Evolutionary conservation across 768 basidiomycete species (phyloP).

Genomic region (Kwoniella shandongensis): DNA sequence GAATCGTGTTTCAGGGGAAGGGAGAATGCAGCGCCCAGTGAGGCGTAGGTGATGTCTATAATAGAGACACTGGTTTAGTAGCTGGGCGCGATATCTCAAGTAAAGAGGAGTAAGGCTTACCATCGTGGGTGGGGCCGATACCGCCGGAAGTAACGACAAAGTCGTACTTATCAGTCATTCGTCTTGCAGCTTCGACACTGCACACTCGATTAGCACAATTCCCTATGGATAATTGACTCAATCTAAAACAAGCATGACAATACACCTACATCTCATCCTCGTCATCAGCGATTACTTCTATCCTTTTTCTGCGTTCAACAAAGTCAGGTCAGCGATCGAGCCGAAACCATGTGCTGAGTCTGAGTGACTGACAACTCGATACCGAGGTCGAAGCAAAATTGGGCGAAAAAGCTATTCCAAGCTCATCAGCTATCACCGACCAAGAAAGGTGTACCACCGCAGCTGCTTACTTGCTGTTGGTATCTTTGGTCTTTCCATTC

Average conservation of each 20-base stretch:
- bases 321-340: not conserved
- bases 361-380: conserved; percentile 47
- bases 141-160: conserved; percentile 89
- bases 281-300: conserved; percentile 89
- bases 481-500: conserved; percentile 76
- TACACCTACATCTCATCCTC: conserved; percentile 74
- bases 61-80: not conserved
- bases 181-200: conserved; percentile 78
- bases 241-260: not conserved
- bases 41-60: conserved; percentile 79
- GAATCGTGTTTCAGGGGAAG: conserved; percentile 68
- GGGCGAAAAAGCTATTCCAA: conserved; percentile 70
- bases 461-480: conserved; percentile 45
- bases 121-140: conserved; percentile 87
- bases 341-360: too few species aligned
- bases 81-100: not conserved
- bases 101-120: conserved; percentile 55
- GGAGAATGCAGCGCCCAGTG: conserved; percentile 79
- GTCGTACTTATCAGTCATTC: conserved; percentile 79
- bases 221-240: not conserved
- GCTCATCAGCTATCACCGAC: not conserved
- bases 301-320: conserved; percentile 63
- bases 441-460: too few species aligned
- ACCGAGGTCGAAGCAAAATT: conserved; percentile 81
- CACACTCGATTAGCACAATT: not conserved